Evolutionary conservation across 345 rosid species (phyloP).

Genomic region (Cardiospermum halicacabum): DNA sequence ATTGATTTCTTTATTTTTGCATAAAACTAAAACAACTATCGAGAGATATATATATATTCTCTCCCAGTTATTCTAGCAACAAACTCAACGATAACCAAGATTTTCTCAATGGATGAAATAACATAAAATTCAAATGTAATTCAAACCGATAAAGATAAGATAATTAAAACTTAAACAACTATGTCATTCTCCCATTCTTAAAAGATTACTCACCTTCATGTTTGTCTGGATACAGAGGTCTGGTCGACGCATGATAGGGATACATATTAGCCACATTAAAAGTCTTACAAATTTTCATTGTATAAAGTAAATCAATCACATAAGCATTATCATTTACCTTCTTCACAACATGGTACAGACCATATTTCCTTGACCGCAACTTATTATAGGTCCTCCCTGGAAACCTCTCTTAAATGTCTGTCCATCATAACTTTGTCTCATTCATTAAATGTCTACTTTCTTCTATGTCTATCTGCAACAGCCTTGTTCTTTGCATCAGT

Average conservation of each 20-base stretch:
- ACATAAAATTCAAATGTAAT: no score
- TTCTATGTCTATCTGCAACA: neutral
- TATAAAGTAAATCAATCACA: neutral
- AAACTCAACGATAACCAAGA: no score
- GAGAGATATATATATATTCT: no score
- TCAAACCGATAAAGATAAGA: no score
- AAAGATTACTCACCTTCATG: no score
- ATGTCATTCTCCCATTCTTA: no score
- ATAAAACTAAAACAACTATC: no score
- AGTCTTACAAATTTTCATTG: neutral
- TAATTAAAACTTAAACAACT: no score
- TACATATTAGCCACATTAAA: neutral
- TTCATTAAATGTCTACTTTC: neutral
- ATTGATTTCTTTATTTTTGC: no score
- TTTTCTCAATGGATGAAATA: no score
- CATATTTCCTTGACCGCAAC: neutral
- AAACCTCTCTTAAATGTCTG: neutral
- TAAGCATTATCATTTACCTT: conserved; percentile 5
- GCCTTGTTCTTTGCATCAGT: neutral
- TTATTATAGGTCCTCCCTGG: neutral
- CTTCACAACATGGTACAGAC: neutral
- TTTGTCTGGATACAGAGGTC: neutral
- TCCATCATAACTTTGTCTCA: neutral
- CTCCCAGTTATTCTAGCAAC: no score
- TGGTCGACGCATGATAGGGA: neutral